These are phyloP conservation scores for Nidula microcarpa DNA, from an alignment of 768 basidiomycete genomes.

Conservation along the genomic window DNA sequence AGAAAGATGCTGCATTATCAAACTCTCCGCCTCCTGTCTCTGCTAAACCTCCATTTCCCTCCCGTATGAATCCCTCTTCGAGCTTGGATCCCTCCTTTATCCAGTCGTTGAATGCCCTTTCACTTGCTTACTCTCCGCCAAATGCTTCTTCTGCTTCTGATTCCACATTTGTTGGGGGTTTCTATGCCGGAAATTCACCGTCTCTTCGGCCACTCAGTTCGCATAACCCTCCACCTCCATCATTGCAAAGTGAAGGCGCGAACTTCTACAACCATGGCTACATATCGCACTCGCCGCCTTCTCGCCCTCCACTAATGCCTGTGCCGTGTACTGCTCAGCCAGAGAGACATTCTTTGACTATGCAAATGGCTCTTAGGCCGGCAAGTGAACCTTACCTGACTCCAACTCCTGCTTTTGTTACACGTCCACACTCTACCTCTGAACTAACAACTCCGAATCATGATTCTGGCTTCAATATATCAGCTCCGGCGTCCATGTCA, in stretches of 20 bases:
- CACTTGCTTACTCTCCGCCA: too few relatives aligned
- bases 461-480: neutral
- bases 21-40: too few relatives aligned
- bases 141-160: too few relatives aligned
- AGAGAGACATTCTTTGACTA: slow-evolving; percentile 26
- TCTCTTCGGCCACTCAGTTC: too few relatives aligned
- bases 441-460: slow-evolving; percentile 6
- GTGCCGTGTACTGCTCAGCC: slow-evolving; percentile 25
- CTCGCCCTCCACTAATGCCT: slow-evolving; percentile 26
- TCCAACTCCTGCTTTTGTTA: slow-evolving; percentile 8
- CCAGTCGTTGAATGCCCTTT: too few relatives aligned
- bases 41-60: too few relatives aligned
- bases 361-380: slow-evolving; percentile 33
- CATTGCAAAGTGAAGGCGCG: slow-evolving; percentile 7
- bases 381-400: slow-evolving; percentile 2
- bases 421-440: slow-evolving; percentile 30
- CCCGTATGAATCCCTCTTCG: too few relatives aligned
- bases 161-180: too few relatives aligned
- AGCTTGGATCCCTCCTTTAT: too few relatives aligned
- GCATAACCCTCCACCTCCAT: too few relatives aligned
- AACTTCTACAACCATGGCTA: neutral
- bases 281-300: neutral
- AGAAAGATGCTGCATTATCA: too few relatives aligned
- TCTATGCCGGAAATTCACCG: too few relatives aligned
- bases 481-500: neutral